Conservation (phyloP, 768 basidiomycete species). For the Kwoniella europaea region DNA sequence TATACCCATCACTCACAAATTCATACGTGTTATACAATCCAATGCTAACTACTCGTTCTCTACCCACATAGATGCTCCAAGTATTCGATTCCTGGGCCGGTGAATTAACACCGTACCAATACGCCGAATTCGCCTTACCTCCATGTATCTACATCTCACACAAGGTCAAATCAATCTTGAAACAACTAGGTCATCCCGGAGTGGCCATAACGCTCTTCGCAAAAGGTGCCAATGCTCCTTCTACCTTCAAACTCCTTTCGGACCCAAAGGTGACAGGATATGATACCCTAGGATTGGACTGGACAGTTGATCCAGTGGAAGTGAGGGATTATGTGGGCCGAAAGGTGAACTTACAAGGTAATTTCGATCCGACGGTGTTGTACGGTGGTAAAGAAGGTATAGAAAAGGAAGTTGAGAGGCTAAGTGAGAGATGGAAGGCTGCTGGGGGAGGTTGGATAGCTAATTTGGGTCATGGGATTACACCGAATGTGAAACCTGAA, state of each 20-base stretch:
- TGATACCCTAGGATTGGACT: conserved; percentile 88
- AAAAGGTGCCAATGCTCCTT: conserved; percentile 78
- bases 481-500: conserved; percentile 91
- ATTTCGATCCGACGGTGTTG: conserved; percentile 85
- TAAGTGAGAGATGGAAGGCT: conserved; percentile 74
- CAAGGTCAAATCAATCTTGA: conserved; percentile 69
- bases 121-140: conserved; percentile 80
- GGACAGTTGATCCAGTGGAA: conserved; percentile 79
- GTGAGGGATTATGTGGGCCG: conserved; percentile 68
- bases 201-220: conserved; percentile 91
- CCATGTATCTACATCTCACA: conserved; percentile 73
- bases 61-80: conserved; percentile 79
- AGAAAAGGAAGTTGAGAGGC: conserved; percentile 79
- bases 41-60: neutral
- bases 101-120: conserved; percentile 87
- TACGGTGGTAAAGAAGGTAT: conserved; percentile 87
- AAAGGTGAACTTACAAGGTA: conserved; percentile 70
- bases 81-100: conserved; percentile 97
- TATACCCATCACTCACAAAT: no score
- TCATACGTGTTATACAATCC: no score
- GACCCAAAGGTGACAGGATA: conserved; percentile 67
- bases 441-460: conserved; percentile 85
- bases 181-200: conserved; percentile 63
- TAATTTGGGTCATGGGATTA: conserved; percentile 96
- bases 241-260: conserved; percentile 68